These are phyloP conservation scores for Acanthamoeba quina DNA, from an alignment of 208 protist species.

Conservation along the genomic window DNA sequence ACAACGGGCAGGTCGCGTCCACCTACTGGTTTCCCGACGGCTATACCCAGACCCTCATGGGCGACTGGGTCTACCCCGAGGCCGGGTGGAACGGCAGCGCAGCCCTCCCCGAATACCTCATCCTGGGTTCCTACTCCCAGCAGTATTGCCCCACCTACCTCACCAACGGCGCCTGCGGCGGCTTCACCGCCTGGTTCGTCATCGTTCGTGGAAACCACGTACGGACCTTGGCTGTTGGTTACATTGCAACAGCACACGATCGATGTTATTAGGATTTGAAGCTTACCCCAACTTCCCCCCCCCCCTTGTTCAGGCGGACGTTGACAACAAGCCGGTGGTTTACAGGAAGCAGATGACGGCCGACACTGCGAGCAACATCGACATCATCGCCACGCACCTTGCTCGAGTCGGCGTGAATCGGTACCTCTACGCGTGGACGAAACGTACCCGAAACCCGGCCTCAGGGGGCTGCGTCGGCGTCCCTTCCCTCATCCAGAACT, in stretches of 20 bases:
- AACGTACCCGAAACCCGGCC: not conserved
- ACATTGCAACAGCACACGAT: not conserved
- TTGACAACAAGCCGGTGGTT: not conserved
- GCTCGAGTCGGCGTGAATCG: not conserved
- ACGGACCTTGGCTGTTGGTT: not conserved
- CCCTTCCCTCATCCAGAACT: not conserved
- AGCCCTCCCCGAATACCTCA: not conserved
- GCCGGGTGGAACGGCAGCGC: not conserved
- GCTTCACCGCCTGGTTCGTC: not conserved
- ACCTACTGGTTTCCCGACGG: slow-evolving; percentile 25
- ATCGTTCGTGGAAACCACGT: slow-evolving; percentile 2
- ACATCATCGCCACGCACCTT: not conserved
- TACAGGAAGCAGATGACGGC: not conserved
- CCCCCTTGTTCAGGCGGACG: not conserved
- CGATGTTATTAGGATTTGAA: not conserved
- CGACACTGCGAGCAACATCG: not conserved
- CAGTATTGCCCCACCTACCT: slow-evolving; percentile 8
- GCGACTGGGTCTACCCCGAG: not conserved
- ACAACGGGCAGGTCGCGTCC: not conserved
- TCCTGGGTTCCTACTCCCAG: not conserved
- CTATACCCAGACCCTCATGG: not conserved
- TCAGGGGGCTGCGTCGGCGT: not conserved
- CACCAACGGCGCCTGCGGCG: not conserved
- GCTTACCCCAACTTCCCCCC: no score
- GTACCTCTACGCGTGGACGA: not conserved